Percentiles rank a stretch among this genome's conserved stretches.
Evolutionary conservation across 2,329 filamentous ascomycete species (phyloP).

Genomic region (Thielaviopsis euricoi): DNA sequence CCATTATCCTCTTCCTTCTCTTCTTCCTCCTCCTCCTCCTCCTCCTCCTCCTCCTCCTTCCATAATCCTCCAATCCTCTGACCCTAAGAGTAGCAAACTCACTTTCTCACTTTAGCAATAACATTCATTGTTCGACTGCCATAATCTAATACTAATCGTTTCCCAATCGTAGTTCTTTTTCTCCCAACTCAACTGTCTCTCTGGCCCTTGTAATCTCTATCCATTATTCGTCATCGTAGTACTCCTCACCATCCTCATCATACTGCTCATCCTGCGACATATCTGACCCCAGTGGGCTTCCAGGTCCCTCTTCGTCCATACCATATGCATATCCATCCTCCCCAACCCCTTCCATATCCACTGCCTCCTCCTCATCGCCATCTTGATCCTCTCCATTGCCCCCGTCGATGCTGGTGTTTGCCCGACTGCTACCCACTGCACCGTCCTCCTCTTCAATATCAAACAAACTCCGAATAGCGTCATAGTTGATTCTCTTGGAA

Average conservation of each 20-base stretch:
- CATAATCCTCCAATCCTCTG: too few species aligned
- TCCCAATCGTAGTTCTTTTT: too few species aligned
- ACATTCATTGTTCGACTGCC: too few species aligned
- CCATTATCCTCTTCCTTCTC: too few species aligned
- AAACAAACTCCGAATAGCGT: slow-evolving; percentile 42
- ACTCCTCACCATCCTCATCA: slow-evolving; percentile 5
- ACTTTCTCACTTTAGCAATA: too few species aligned
- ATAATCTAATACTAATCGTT: too few species aligned
- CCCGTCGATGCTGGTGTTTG: slow-evolving; percentile 29
- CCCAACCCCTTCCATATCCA: slow-evolving; percentile 19
- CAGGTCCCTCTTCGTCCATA: slow-evolving; percentile 20
- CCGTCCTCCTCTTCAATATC: slow-evolving; percentile 22
- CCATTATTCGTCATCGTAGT: background rate
- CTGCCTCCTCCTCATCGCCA: slow-evolving; percentile 21
- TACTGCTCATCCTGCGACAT: slow-evolving; percentile 21
- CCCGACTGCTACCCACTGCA: slow-evolving; percentile 30
- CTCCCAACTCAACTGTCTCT: too few species aligned
- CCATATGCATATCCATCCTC: slow-evolving; percentile 16
- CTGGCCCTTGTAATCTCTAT: too few species aligned
- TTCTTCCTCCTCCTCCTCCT: too few species aligned
- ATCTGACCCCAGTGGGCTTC: slow-evolving; percentile 17
- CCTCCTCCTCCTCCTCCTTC: too few species aligned
- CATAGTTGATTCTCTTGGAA: slow-evolving; percentile 63
- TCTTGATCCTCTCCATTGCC: slow-evolving; percentile 22
- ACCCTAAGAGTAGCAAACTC: too few species aligned